These are phyloP conservation scores for Ustilago loliicola DNA, from an alignment of 1,284 basidiomycete genomes.

Conservation along the genomic window DNA sequence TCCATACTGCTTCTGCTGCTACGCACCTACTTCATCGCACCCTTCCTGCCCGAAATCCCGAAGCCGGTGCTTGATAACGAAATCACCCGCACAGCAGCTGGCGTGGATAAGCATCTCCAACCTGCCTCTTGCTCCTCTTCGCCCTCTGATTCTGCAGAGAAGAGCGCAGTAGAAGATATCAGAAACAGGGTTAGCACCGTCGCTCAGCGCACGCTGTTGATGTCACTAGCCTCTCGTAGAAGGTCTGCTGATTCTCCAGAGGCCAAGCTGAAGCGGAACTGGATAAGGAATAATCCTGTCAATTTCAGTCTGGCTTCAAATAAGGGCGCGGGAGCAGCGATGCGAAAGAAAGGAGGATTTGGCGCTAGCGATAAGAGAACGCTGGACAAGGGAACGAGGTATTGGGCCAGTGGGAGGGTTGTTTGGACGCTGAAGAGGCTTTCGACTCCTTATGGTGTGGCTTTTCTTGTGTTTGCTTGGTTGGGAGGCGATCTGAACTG, in stretches of 20 bases:
- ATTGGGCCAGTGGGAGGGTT: slow-evolving; percentile 57
- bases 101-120: slow-evolving; percentile 30
- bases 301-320: slow-evolving; percentile 36
- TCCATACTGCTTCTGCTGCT: slow-evolving; percentile 54
- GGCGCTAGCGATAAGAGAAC: slow-evolving; percentile 30
- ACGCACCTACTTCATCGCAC: slow-evolving; percentile 64
- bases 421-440: slow-evolving; percentile 58
- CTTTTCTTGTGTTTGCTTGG: slow-evolving; percentile 68
- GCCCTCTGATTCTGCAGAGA: neutral
- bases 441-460: slow-evolving; percentile 66
- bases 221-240: slow-evolving; percentile 39
- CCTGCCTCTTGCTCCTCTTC: slow-evolving; percentile 10
- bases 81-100: slow-evolving; percentile 29
- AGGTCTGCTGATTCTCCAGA: slow-evolving; percentile 36
- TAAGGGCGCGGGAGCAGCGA: neutral
- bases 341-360: slow-evolving; percentile 18
- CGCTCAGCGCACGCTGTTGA: slow-evolving; percentile 37
- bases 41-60: slow-evolving; percentile 54
- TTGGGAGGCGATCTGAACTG: slow-evolving; percentile 63
- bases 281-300: slow-evolving; percentile 50
- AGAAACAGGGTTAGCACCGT: slow-evolving; percentile 31
- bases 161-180: neutral
- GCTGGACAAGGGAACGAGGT: slow-evolving; percentile 41
- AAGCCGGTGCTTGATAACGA: slow-evolving; percentile 35
- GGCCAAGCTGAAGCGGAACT: slow-evolving; percentile 36